Percentiles rank a stretch among this genome's conserved stretches.
Evolutionary conservation across 176 grass and related monocot species (phyloP).

Genomic region (Zizania latifolia): DNA sequence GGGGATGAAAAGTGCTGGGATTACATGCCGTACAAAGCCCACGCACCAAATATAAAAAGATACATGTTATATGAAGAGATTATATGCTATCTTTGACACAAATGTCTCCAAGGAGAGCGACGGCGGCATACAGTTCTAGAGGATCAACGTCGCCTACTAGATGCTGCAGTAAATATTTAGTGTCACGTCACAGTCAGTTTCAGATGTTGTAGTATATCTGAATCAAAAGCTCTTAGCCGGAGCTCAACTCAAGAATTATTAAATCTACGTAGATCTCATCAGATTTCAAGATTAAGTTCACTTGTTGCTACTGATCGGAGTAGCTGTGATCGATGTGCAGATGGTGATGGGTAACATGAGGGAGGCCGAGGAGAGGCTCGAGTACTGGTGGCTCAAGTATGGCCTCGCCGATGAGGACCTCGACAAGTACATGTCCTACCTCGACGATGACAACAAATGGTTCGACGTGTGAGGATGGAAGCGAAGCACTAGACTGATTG

Average conservation of each 20-base stretch:
- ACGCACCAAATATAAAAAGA: no score
- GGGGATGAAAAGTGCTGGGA: no score
- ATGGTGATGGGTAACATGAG: conserved; percentile 33
- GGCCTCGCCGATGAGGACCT: conserved; percentile 30
- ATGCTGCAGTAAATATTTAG: no score
- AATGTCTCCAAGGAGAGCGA: background rate
- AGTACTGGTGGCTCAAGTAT: conserved; percentile 42
- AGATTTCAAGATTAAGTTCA: background rate
- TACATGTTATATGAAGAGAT: no score
- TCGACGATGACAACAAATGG: conserved; percentile 28
- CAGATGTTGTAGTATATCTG: no score
- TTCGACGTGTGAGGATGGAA: conserved; percentile 25
- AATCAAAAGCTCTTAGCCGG: no score
- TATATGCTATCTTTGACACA: no score
- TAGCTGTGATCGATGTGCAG: background rate
- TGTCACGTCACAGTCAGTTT: no score
- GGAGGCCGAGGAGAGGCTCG: conserved; percentile 40
- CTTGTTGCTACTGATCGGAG: background rate
- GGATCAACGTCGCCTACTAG: conserved; percentile 42
- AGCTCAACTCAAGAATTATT: no score
- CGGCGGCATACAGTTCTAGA: conserved; percentile 7
- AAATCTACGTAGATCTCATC: no score
- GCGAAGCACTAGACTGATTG: background rate
- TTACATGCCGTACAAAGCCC: no score
- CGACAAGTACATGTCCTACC: conserved; percentile 28